Evolutionary conservation across 192 early-diverging fungal species (phyloP).

Genomic region (Gryganskiella cystojenkinii): DNA sequence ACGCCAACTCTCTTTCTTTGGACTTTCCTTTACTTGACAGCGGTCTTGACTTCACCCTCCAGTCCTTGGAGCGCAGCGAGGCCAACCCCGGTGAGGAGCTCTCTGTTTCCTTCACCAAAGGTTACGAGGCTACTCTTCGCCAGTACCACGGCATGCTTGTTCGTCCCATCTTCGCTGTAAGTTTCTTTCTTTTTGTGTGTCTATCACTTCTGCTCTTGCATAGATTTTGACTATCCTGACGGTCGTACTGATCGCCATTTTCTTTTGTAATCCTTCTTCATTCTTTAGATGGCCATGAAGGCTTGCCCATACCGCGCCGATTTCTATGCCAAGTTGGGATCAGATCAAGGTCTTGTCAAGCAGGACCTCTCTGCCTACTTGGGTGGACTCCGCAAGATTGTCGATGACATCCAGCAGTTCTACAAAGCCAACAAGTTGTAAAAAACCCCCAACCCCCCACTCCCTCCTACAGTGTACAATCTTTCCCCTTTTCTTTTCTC

Average conservation of each 20-base stretch:
- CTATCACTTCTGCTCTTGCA: neutral
- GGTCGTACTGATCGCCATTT: neutral
- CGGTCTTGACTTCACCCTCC: slow-evolving; percentile 82
- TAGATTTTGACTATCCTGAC: neutral
- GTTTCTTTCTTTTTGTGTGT: slow-evolving; percentile 28
- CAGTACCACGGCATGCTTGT: slow-evolving; percentile 78
- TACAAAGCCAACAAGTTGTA: slow-evolving; percentile 57
- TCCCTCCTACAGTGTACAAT: too few relatives aligned
- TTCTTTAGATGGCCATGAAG: slow-evolving; percentile 82
- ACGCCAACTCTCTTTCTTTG: neutral
- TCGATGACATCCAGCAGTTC: slow-evolving; percentile 70
- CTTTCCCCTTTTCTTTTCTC: too few relatives aligned
- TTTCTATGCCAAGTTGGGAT: slow-evolving; percentile 89
- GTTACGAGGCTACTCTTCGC: slow-evolving; percentile 77
- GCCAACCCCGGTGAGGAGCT: slow-evolving; percentile 69
- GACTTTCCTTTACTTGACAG: slow-evolving; percentile 37
- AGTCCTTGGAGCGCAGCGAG: slow-evolving; percentile 72
- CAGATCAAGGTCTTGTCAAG: slow-evolving; percentile 65
- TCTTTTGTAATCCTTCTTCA: neutral
- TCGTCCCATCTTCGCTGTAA: slow-evolving; percentile 72
- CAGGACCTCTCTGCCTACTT: slow-evolving; percentile 77
- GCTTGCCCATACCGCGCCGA: slow-evolving; percentile 90
- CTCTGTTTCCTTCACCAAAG: slow-evolving; percentile 74
- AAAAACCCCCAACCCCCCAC: neutral
- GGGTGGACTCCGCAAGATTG: slow-evolving; percentile 75